Percentiles rank a stretch among this genome's conserved stretches.
These are phyloP conservation scores for Penicillium desertorum DNA, from an alignment of 495 filamentous ascomycete genomes.

Conservation along the genomic window DNA sequence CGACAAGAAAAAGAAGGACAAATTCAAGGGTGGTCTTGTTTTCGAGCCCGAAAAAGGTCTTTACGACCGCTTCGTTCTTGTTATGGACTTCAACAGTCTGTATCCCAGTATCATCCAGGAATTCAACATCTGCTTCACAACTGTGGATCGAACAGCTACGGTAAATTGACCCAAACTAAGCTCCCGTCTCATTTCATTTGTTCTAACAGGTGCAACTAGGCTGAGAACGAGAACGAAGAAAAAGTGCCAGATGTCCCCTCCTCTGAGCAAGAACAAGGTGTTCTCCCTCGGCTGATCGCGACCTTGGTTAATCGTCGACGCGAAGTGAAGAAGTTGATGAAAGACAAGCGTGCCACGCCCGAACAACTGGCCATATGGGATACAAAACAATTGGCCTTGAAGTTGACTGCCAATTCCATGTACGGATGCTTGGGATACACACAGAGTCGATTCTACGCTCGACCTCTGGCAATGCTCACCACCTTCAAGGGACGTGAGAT, in stretches of 20 bases:
- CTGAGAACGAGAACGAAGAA: slow-evolving; percentile 73
- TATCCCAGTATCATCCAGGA: slow-evolving; percentile 99
- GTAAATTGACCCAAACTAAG: slow-evolving; percentile 39
- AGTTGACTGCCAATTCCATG: slow-evolving; percentile 99
- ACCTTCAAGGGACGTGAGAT: slow-evolving; percentile 98
- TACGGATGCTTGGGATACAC: slow-evolving; percentile 97
- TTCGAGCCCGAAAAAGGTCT: slow-evolving; percentile 97
- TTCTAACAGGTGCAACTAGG: slow-evolving; percentile 42
- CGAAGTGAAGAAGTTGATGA: slow-evolving; percentile 95
- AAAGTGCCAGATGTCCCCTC: slow-evolving; percentile 72
- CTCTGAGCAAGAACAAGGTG: slow-evolving; percentile 67
- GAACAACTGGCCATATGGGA: slow-evolving; percentile 95
- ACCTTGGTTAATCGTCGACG: slow-evolving; percentile 83
- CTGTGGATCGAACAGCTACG: slow-evolving; percentile 71
- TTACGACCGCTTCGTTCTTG: slow-evolving; percentile 93
- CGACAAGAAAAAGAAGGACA: slow-evolving; percentile 98
- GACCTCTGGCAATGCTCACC: slow-evolving; percentile 91
- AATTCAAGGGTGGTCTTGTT: slow-evolving; percentile 96
- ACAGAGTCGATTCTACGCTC: slow-evolving; percentile 92
- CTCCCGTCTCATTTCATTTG: background rate
- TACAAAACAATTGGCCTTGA: slow-evolving; percentile 94
- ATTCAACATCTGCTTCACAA: slow-evolving; percentile 99
- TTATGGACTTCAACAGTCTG: slow-evolving; percentile 99
- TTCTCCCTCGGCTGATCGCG: slow-evolving; percentile 85
- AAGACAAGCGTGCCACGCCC: slow-evolving; percentile 79